Base-by-base conservation (phyloP, 1,284 basidiomycete species). In the Mycena citricolor region DNA sequence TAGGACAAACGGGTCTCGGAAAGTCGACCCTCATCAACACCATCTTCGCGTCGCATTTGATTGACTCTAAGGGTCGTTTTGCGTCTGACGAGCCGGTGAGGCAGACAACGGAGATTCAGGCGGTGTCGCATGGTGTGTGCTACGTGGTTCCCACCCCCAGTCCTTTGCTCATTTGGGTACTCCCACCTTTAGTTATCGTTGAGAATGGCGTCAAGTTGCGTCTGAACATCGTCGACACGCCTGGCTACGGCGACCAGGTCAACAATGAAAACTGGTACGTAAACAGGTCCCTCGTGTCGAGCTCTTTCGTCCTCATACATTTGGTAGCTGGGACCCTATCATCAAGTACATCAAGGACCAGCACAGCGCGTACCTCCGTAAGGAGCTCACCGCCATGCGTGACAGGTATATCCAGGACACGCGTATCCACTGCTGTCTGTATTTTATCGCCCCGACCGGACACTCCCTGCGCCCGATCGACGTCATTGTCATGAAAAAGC, bases 341-440 rank as follows among this genome's bases (percentile, higher is more conserved):
- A 80, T 98, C 67, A 97, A 97, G 71, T 97, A 98, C 70, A 98
- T 97, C 72, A 90, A 94, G 73, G 97, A 99, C 76, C 95, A 99
- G 67, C 95, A 99, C 75, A 94, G 90, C 62, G 92, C 94, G 34
- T 99, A 98, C 72, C 83, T 99, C 46, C 89, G 97, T 66, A 99
- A 99, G 73, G 95, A 99, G 74, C 79, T 99, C 52, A 99, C 97
- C 4, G 95, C 97, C 5, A 94, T 94, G 88, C 87, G 97, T 56
- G 97, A 99, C 76, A 86, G 93, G 50, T 92, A 94, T 74, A 99
- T 99, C 60, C 88, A 91, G 63, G 97, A 99, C 71, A 97, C 95
- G 16, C 88, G 97, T 51, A 97, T 99, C 55, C 95, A 99, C 76
- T 97, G 94, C 76, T 94, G 90, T 65, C 69, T 99, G 47, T 99